phyloP scores from a whole-genome alignment of 2,329 filamentous ascomycete genomes.

The Zymoseptoria brevis region DNA sequence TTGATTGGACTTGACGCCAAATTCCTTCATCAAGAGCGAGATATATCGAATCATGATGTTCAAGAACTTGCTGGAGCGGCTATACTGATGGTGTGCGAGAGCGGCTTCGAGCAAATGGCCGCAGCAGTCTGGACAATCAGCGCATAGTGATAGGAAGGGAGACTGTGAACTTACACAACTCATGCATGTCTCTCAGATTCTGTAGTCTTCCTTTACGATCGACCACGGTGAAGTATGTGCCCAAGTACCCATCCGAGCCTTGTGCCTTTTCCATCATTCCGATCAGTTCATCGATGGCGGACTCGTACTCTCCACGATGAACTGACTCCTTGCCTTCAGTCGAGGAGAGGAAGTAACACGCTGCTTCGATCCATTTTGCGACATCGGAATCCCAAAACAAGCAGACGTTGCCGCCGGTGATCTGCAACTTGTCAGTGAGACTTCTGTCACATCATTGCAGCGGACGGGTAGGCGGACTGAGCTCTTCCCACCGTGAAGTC shows the following conservation, averaged over 20 bases:
- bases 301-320: background rate
- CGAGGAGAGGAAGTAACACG: conserved; percentile 44
- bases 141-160: background rate
- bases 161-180: background rate
- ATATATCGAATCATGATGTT: conserved; percentile 2
- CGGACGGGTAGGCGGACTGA: background rate
- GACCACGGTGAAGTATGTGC: conserved; percentile 3
- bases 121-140: background rate
- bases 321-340: background rate
- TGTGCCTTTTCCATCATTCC: conserved; percentile 4
- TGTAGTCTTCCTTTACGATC: conserved; percentile 1
- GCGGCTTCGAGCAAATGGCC: conserved; percentile 4
- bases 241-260: conserved; percentile 1
- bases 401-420: background rate
- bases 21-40: background rate
- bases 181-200: conserved; percentile 5
- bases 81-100: conserved; percentile 3
- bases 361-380: conserved; percentile 56
- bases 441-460: background rate
- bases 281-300: conserved; percentile 2
- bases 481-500: conserved; percentile 2
- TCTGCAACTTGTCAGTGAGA: background rate
- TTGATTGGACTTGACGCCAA: background rate
- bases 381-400: conserved; percentile 54
- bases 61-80: background rate